Evolutionary conservation across 2,329 filamentous ascomycete species (phyloP), one percentile per base, ranked within the genome.

Genomic region (Curvularia hawaiiensis): DNA sequence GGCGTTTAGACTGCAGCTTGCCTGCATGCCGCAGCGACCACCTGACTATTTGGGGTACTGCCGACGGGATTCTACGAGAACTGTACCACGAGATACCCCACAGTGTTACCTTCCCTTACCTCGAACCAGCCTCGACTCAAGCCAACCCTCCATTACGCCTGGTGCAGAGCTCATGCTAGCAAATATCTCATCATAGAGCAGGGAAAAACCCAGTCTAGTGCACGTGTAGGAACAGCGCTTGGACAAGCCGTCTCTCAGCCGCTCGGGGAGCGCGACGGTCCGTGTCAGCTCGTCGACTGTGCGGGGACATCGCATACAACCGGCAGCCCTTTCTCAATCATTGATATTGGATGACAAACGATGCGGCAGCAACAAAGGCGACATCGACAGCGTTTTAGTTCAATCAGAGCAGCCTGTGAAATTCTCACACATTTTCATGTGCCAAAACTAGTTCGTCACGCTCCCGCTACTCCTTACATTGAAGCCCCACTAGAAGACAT

Each of bases 11-110:
- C 60, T 67, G 54, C 49, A 35, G 44, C 45, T 40, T 57, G 56
- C 46, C 57, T 64, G 70, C 71, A 74, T 70, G 56, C 60, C 45
- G 60, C 62, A 59, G 60, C 54, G 64, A 70, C 63, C 71, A 74
- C 68, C 71, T 74, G 72, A 74, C 66, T 60, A 56, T 56, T 64
- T 50, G 57, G 60, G 57, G 54, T 53, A 65, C 52, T 58, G 52
- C 59, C 56, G 55, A 44, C 55, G 51, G 44, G n/a, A 60, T 53
- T 56, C 51, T 57, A 61, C 52, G 58, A 62, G 61, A 33, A 50
- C 64, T 59, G 61, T 56, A 62, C 59, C 46, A 52, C 50, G 50
- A 58, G 45, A 53, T 57, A 58, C 58, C 56, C 61, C 57, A 54
- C 59, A 56, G 38, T 54, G 44, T 40, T 44, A 46, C 50, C 50